Evolutionary conservation across 768 basidiomycete species (phyloP), one percentile per base, ranked within the genome.

Genomic region (Amanita subjunquillea): DNA sequence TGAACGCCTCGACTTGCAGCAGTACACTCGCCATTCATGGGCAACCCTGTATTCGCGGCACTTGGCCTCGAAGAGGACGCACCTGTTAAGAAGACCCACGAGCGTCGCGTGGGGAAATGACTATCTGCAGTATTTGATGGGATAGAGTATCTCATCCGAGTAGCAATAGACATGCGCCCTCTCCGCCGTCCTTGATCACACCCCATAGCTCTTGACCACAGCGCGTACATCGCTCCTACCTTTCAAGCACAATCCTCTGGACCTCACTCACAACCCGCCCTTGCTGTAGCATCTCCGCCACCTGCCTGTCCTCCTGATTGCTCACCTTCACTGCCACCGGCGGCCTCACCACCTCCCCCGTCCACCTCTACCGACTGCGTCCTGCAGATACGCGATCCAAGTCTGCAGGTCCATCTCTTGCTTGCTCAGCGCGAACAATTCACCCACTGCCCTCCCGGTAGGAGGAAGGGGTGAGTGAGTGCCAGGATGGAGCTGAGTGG

Each of bases 61-160:
- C 36, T 62, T 62, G 3, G 39, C 27, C 25, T 56, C 50, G 30
- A 58, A 62, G 8, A 34, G 27, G 48, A 4, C 58, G 43, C 7
- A 55, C 3, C 5, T 12, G 7, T 43, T 48, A 34, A 62, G 53
- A 9, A 53, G 27, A 7, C 39, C 23, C 9, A 40, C 37, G 13
- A 62, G 25, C 12, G 27, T 10, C 30, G 46, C 22, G 3, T 39
- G 2, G 4, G 55, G 42, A 13, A 62, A 55, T 12, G 54, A 41
- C n/a, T 54, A 55, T 51, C 54, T 54, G 57, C 60, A 62, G 42
- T 57, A 62, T 48, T 57, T 57, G 34, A 62, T 25, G 2, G 60
- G 60, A 48, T 58, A 57, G 6, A 62, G 55, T 17, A 53, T 46
- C 48, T 62, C 60, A 46, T 62, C 60, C 10, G 51, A 59, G 5